Evolutionary conservation across 2,329 filamentous ascomycete genomes (phyloP).

Genomic region (Phaeosphaeriaceae sp.): DNA sequence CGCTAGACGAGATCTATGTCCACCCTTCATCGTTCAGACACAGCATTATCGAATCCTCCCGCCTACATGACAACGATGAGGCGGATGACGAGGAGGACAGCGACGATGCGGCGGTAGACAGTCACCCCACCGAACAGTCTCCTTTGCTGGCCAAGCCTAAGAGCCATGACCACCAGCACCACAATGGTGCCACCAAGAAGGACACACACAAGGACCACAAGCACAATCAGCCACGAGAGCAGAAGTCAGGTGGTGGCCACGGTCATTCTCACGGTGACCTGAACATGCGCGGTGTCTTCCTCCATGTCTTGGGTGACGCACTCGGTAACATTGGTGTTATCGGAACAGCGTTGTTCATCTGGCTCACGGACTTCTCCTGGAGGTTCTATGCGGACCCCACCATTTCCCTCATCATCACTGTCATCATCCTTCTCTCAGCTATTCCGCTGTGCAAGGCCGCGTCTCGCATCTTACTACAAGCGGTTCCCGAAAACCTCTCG

Average conservation of each 20-base stretch:
- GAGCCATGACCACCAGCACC: conserved; percentile 28
- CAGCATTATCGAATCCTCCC: conserved; percentile 87
- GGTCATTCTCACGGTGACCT: conserved; percentile 86
- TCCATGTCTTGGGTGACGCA: conserved; percentile 79
- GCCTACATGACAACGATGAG: conserved; percentile 62
- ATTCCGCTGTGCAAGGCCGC: conserved; percentile 82
- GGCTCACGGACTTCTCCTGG: conserved; percentile 83
- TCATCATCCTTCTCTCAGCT: conserved; percentile 75
- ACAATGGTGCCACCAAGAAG: conserved; percentile 31
- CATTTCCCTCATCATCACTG: conserved; percentile 92
- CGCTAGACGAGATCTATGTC: conserved; percentile 76
- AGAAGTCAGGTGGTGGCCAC: conserved; percentile 65
- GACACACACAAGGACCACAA: conserved; percentile 74
- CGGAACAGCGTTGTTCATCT: conserved; percentile 83
- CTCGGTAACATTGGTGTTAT: conserved; percentile 89
- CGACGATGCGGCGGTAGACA: conserved; percentile 54
- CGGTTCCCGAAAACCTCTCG: conserved; percentile 86
- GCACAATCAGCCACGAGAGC: conserved; percentile 78
- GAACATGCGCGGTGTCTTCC: conserved; percentile 85
- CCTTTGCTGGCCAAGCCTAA: conserved; percentile 46
- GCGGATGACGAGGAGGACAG: conserved; percentile 64
- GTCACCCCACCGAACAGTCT: conserved; percentile 49
- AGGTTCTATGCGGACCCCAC: conserved; percentile 89
- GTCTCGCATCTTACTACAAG: conserved; percentile 89
- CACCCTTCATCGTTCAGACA: conserved; percentile 91